Base-by-base conservation (phyloP, 306 rosid species). In the Castanopsis chinensis region DNA sequence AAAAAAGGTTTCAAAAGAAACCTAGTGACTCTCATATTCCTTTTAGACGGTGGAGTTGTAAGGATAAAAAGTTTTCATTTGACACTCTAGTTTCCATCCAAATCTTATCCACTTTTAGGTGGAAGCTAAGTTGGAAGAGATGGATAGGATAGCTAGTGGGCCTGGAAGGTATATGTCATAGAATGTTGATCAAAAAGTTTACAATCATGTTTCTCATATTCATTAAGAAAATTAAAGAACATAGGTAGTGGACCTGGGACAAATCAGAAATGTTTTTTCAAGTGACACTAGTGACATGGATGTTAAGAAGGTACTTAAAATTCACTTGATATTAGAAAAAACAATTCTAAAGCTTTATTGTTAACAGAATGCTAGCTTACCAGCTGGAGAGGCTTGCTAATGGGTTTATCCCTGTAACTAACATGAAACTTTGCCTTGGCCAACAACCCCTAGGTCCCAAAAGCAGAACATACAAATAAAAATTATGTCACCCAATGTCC, bases 361-460 rank as follows among this genome's bases (percentile, higher is more conserved):
- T 27, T 52, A 21, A 55, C 55, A 68, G 52, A 37, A 76, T 59
- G 64, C 21, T 14, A 69, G 73, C 75, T 80, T 78, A 94, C 98
- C 97, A 79, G 92, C 84, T 89, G 93, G 73, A 92, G 94, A 82
- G 97, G 97, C 88, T 81, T 85, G 81, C 77, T 83, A 63, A 91
- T 28, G 25, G 97, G 82, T 83, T 91, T 92, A 30, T 84, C 92
- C 78, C 68, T 87, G 89, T 92, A 94, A 89, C 89, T 89, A 65
- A 94, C 97, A 78, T 94, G 97, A 85, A 94, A 94, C 76, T 87
- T 92, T 64, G 97, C 91, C 90, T 94, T 94, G 3, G 97, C 97
- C 90, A 94, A 86, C 73, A 94, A 83, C 37, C 97, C 97, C 97
- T 90, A 76, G 20, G 57, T 80, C 68, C 71, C 37, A 68, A 32